Evolutionary conservation across 768 basidiomycete genomes (phyloP), one percentile per base, ranked within the genome.

Genomic region (Termitomyces sp.): DNA sequence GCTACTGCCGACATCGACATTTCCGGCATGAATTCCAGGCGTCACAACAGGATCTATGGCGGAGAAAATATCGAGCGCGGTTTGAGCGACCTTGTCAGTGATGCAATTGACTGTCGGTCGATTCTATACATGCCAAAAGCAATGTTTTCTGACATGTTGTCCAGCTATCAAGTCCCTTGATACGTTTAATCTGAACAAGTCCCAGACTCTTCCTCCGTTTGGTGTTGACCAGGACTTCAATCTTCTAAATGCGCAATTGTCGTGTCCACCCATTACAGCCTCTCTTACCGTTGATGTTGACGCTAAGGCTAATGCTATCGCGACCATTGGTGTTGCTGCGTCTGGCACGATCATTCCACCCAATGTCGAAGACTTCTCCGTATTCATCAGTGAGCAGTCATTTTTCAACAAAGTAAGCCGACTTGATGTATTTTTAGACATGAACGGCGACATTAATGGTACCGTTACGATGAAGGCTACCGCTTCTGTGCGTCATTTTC

Each of bases 361-460:
- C 7, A 64, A 60, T 29, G 60, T 80, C 4, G 57, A 63, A 0
- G 68, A 71, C 39, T 74, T 79, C 41, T 68, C 68, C 0, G 48
- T 78, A 42, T 66, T 72, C 34, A 64, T 70, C 26, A 67, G 77
- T 76, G 48, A 54, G 71, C 65, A 36, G 32, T 26, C 22, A 41
- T 10, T 34, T n/a, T 36, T 54, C 10, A 31, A 20, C 42, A 20
- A 34, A 24, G 62, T 56, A 39, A n/a, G 31, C 22, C 14, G 9
- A 36, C 18, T 20, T 0, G 18, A 36, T 32, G 36, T 63, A 41
- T 64, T 37, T 12, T 9, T 57, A 74, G 74, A 59, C 47, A 32
- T 82, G 27, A 72, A 66, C 20, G 75, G 72, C 0, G 64, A 73
- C 20, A 59, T 81, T 5, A 66, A 71, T 49, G 79, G 76, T 0